Percentiles rank a stretch among this genome's conserved stretches.
Conservation (phyloP, 2,329 filamentous ascomycete genomes). For the Aspergillus amoenus region DNA sequence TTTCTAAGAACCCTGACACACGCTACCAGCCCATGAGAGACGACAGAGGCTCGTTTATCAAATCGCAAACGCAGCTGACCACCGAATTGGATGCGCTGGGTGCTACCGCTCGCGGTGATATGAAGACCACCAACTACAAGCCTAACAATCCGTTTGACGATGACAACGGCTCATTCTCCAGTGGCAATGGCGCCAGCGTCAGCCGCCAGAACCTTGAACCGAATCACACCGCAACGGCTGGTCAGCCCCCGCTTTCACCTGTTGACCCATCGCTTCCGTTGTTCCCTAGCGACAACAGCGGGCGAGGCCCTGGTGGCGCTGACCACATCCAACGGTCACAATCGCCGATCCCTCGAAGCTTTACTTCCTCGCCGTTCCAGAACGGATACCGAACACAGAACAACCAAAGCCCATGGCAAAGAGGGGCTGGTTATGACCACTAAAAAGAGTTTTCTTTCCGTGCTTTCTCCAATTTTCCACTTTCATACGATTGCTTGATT, state of each 20-base stretch:
- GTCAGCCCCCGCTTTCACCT: conserved; percentile 49
- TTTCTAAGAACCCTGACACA: conserved; percentile 90
- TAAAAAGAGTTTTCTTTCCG: conserved; percentile 29
- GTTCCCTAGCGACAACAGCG: conserved; percentile 45
- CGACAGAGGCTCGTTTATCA: conserved; percentile 95
- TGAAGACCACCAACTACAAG: conserved; percentile 59
- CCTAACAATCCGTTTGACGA: conserved; percentile 66
- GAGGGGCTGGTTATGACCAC: conserved; percentile 64
- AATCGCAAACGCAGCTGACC: conserved; percentile 81
- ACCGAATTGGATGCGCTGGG: conserved; percentile 89
- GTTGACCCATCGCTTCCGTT: conserved; percentile 48
- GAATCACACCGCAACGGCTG: conserved; percentile 25
- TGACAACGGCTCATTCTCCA: conserved; percentile 67
- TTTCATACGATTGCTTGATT: conserved; percentile 22
- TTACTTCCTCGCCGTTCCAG: conserved; percentile 32
- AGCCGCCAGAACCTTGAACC: conserved; percentile 47
- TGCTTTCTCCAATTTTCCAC: not conserved
- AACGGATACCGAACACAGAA: conserved; percentile 49
- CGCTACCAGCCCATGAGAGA: conserved; percentile 97
- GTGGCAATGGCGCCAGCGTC: conserved; percentile 49
- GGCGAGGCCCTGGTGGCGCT: conserved; percentile 43
- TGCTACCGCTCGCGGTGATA: conserved; percentile 81
- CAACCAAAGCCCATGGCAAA: conserved; percentile 63
- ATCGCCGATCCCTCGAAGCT: conserved; percentile 35
- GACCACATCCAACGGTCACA: conserved; percentile 26